phyloP scores from a whole-genome alignment of 495 filamentous ascomycete species.

The Neurospora pannonica region DNA sequence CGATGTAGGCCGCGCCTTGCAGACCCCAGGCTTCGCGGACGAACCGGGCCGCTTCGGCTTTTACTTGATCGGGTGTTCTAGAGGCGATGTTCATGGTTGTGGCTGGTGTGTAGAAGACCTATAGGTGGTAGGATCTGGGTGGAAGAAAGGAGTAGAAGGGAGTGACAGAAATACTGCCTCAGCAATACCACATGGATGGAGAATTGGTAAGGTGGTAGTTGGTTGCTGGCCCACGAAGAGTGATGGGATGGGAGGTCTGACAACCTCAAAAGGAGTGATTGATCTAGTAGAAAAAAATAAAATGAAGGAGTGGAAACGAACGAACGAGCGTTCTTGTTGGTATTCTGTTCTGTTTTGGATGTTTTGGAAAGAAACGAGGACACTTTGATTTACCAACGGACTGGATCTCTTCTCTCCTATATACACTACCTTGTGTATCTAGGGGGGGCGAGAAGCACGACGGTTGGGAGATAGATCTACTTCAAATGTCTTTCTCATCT shows the following conservation, averaged over 20 bases:
- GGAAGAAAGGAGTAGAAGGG: neutral
- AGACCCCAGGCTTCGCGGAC: conserved; percentile 22
- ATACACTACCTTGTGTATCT: neutral
- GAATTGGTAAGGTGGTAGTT: neutral
- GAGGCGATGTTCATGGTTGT: neutral
- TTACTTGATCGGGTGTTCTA: neutral
- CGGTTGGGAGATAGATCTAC: neutral
- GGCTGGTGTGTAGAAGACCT: neutral
- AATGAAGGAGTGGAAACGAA: neutral
- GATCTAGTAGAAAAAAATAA: no score
- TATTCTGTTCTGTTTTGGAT: neutral
- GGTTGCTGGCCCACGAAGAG: neutral
- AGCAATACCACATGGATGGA: neutral
- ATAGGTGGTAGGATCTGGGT: neutral
- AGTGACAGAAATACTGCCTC: neutral
- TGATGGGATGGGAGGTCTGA: neutral
- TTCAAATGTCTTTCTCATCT: neutral
- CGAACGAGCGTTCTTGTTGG: neutral
- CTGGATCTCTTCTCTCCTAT: neutral
- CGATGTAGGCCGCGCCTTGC: conserved; percentile 19
- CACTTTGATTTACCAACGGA: neutral
- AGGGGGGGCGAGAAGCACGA: neutral
- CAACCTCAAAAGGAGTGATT: neutral
- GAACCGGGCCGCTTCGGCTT: conserved; percentile 10
- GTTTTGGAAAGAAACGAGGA: neutral